Base-by-base conservation (phyloP, 2,329 filamentous ascomycete genomes). In the Cordyceps cateniannulata region DNA sequence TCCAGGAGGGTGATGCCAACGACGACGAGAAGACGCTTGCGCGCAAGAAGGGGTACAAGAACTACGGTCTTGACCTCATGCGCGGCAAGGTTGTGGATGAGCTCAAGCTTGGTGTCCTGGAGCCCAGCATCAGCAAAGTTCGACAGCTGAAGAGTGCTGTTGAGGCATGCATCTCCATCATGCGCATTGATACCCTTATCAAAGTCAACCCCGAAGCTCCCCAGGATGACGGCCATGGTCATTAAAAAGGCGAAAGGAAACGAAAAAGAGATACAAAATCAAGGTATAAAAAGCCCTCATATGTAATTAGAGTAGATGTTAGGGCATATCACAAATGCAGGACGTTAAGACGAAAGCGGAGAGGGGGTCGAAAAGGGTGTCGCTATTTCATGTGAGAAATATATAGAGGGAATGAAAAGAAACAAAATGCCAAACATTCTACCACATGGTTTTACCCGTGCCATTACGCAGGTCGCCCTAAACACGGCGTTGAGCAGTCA, bases 131-230 rank as follows among this genome's bases (percentile, higher is more conserved):
- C 81, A 97, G 93, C 84, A 99, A 99, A 83, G 85, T 99, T 67
- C 89, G 93, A 77, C 95, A 98, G 81, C 81, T 99, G 72, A 99
- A 99, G 88, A 96, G 90, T 77, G 95, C 95, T 29, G 95, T 99
- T 54, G 95, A 99, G 79, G 95, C 95, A 60, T 98, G 95, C 76
- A 96, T 99, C 76, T 90, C 92, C 72, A 98, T 99, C 74, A 98
- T 99, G 95, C 86, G 95, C 71, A 99, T 99, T 73, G 95, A 99
- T 80, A 98, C 95, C 66, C 82, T 99, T 77, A 98, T 99, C 79
- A 96, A 96, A 81, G 80, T 99, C 75, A 95, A 99, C 81, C 93
- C 93, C 20, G 92, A 97, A 80, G 84, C 88, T 80, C 82, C 84
- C 45, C 84, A 86, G 70, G 85, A 85, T 67, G 89, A 96, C 77